Evolutionary conservation across 306 rosid species (phyloP).

Genomic region (Psophocarpus tetragonolobus): DNA sequence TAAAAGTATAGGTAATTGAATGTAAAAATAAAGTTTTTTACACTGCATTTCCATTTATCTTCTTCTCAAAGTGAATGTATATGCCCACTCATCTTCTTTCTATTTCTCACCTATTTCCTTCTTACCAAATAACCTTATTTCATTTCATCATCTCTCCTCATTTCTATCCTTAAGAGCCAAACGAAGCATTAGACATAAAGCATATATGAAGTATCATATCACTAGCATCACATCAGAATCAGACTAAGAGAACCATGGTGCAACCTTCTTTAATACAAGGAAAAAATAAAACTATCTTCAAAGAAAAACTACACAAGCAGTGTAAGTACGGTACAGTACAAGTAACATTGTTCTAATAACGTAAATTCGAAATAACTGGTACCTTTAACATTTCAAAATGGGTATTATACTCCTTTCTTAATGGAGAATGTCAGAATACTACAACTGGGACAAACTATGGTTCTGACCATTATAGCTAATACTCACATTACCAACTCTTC

Average conservation of each 20-base stretch:
- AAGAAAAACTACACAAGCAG: neutral
- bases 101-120: too few relatives aligned
- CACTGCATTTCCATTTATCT: too few relatives aligned
- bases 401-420: neutral
- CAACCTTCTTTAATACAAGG: neutral
- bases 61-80: too few relatives aligned
- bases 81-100: too few relatives aligned
- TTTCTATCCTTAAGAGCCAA: too few relatives aligned
- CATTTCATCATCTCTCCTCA: too few relatives aligned
- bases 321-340: neutral
- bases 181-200: neutral
- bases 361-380: neutral
- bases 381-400: slow-evolving; percentile 20
- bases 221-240: slow-evolving; percentile 14
- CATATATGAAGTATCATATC: neutral
- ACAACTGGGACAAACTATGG: neutral
- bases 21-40: too few relatives aligned
- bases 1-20: too few relatives aligned
- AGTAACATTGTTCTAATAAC: neutral
- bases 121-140: too few relatives aligned
- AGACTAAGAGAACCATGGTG: neutral
- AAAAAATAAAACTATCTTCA: neutral
- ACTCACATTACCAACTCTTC: slow-evolving; percentile 25
- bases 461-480: slow-evolving; percentile 2
- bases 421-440: slow-evolving; percentile 27